Percentiles rank a stretch among this genome's conserved stretches.
phyloP scores from a whole-genome alignment of 345 rosid genomes.

The Viola odorata region DNA sequence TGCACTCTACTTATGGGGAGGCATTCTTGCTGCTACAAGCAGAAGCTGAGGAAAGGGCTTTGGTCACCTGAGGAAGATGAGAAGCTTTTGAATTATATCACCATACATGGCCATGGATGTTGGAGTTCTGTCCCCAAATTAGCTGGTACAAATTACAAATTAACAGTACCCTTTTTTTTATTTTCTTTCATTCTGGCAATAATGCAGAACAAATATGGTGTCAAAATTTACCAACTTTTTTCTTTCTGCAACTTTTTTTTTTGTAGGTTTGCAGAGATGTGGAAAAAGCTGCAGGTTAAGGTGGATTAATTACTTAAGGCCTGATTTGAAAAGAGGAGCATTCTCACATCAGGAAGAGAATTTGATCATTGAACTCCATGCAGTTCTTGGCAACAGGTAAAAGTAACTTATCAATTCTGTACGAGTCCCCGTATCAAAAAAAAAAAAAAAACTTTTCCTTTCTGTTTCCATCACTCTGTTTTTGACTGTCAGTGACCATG shows the following conservation, averaged over 20 bases:
- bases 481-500: background rate
- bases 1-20: conserved; percentile 53
- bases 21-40: conserved; percentile 73
- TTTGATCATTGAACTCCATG: conserved; percentile 68
- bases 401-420: background rate
- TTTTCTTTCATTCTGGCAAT: background rate
- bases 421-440: background rate
- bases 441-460: background rate
- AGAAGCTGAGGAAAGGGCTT: conserved; percentile 75
- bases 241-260: background rate
- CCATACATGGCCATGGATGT: conserved; percentile 70
- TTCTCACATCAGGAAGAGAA: conserved; percentile 73
- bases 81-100: conserved; percentile 63
- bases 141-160: conserved; percentile 39
- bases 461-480: background rate
- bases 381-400: conserved; percentile 69
- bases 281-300: conserved; percentile 80
- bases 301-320: conserved; percentile 85
- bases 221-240: background rate
- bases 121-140: conserved; percentile 89
- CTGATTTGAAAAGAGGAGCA: conserved; percentile 86
- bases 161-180: no score
- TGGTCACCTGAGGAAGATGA: conserved; percentile 95
- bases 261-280: conserved; percentile 65
- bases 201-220: background rate